These are phyloP conservation scores for Spathaspora hagerdaliae DNA, from an alignment of 805 yeast genomes.

Conservation along the genomic window DNA sequence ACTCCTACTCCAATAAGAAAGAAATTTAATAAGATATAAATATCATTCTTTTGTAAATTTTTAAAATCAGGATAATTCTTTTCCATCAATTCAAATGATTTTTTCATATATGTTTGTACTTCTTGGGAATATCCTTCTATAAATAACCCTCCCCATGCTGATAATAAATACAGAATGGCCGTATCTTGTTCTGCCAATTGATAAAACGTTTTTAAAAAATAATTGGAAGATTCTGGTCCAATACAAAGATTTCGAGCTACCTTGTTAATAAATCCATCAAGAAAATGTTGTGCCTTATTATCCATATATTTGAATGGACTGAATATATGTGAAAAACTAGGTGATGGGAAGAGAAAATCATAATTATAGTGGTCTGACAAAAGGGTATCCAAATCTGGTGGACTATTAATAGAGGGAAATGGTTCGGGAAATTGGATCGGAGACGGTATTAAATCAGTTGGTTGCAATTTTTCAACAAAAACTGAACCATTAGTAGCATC, in stretches of 20 bases:
- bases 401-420: background rate
- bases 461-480: background rate
- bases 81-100: slow-evolving; percentile 6
- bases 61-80: slow-evolving; percentile 3
- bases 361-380: background rate
- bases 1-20: slow-evolving; percentile 11
- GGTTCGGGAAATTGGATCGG: background rate
- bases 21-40: slow-evolving; percentile 14
- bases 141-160: slow-evolving; percentile 27
- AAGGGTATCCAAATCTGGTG: background rate
- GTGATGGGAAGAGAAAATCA: background rate
- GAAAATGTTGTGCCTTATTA: slow-evolving; percentile 11
- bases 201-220: slow-evolving; percentile 20
- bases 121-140: slow-evolving; percentile 9
- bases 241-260: slow-evolving; percentile 16
- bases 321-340: slow-evolving; percentile 5
- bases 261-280: slow-evolving; percentile 14
- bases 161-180: slow-evolving; percentile 17
- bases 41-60: slow-evolving; percentile 6
- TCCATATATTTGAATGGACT: slow-evolving; percentile 9
- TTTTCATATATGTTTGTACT: slow-evolving; percentile 7
- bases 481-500: background rate
- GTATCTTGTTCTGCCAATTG: slow-evolving; percentile 16
- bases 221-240: slow-evolving; percentile 16
- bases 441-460: background rate